Base-by-base conservation (phyloP, 495 filamentous ascomycete genomes). In the Lophiostoma macrostomum region DNA sequence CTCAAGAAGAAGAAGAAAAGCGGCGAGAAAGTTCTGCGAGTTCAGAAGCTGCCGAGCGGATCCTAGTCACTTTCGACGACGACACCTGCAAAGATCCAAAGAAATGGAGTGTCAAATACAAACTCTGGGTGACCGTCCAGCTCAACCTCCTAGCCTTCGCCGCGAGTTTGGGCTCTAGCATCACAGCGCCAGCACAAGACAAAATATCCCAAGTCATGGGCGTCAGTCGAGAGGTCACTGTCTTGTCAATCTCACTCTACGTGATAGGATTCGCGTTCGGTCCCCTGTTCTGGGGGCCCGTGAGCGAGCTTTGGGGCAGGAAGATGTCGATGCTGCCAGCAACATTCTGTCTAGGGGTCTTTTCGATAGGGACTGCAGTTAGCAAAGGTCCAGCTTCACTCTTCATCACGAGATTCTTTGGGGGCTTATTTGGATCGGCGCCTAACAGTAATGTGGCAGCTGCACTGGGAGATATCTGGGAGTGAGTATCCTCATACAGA, bases 401-500 rank as follows among this genome's bases (percentile, higher is more conserved):
- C 32, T 63, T 69, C 30, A 44, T 68, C 38, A 67, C 64, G 7
- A 62, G 69, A 11, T 69, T 70, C 39, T 67, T 72, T 29, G 61
- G 45, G 13, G 69, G 69, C 4, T 5, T 70, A 12, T 70, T 72
- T 50, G 69, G 67, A 5, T 66, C 68, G 27, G 62, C 64, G 22
- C 68, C 69, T 23, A 60, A 70, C 11, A 66, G 63, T 41, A 74
- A 73, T 47, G 72, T 74, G 5, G 40, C 41, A 16, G 79, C 73
- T 1, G 73, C 73, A 0, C 55, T 81, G 4, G 76, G 72, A 0
- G 78, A 82, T 52, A 73, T 81, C 19, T 80, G 65, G 48, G n/a
- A n/a, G n/a, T n/a, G n/a, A n/a, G n/a, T n/a, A n/a, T n/a, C n/a
- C n/a, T n/a, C n/a, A n/a, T n/a, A n/a, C n/a, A n/a, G n/a, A n/a